Base-by-base conservation (phyloP, 768 basidiomycete genomes). In the Boletus subparvulus region DNA sequence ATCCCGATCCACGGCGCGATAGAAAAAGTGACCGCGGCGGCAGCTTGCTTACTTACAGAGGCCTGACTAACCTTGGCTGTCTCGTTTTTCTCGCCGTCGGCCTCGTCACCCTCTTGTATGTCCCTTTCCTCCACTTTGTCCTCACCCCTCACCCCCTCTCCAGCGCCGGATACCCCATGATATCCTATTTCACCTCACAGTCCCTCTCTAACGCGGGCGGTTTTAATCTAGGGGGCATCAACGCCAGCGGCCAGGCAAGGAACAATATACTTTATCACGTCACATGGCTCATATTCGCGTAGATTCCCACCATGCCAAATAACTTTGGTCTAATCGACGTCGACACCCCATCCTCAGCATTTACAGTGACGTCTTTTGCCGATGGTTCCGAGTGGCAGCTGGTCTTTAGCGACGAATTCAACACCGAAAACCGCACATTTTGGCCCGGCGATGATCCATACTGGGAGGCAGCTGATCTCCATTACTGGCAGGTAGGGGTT, bases 331-430 rank as follows among this genome's bases (percentile, higher is more conserved):
- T 93, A 32, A 88, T 94, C 60, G 92, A 94, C 70, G 62, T 78
- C 30, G 83, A 90, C 30, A 96, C 94, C 4, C 91, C 91, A 1
- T 59, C 75, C 60, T 69, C 78, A 41, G 80, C 77, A n/a, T 76
- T 83, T 68, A 81, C 82, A 13, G 78, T 77, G 37, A 63, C 70
- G 7, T 83, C 84, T 6, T 85, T 80, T 61, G 64, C 69, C 19
- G 78, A 86, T 62, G 80, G 86, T 24, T 74, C 75, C 11, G 72
- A 80, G 50, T 80, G 61, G 70, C 83, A 86, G 54, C 79, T 96
- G 13, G 85, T 93, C 4, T 94, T 92, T 70, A 91, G 89, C 40
- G 93, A 95, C 71, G 94, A 95, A 71, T 95, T 95, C 73, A 86
- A 95, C 56, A 75, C 74, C 9, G 85, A 88, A 6, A 87, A 88